These are phyloP conservation scores for Geranium rotundifolium DNA, from an alignment of 345 rosid genomes.

Conservation along the genomic window DNA sequence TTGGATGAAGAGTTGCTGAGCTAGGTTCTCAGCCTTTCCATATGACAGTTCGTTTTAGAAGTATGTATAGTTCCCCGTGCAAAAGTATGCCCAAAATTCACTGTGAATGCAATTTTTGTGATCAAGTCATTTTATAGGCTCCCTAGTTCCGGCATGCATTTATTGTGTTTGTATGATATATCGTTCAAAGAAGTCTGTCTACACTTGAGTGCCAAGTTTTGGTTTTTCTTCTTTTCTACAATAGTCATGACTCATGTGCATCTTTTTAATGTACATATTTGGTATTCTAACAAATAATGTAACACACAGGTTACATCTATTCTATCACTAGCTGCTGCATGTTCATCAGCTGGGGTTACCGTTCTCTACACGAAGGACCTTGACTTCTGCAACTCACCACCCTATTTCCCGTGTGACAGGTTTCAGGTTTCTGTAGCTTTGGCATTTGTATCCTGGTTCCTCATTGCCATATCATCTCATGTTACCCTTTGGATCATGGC, in stretches of 20 bases:
- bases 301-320: constrained; percentile 65
- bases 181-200: not conserved
- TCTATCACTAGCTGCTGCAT: constrained; percentile 84
- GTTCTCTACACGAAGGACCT: constrained; percentile 70
- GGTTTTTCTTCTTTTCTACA: not conserved
- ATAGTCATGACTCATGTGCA: not conserved
- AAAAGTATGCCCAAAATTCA: not conserved
- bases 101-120: not conserved
- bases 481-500: too few relatives aligned
- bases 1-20: not conserved
- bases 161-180: not conserved
- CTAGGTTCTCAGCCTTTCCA: not conserved
- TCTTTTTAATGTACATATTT: not conserved
- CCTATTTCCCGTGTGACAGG: constrained; percentile 31
- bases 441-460: too few relatives aligned
- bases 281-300: not conserved
- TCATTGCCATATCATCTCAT: too few relatives aligned
- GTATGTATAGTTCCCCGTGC: not conserved
- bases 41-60: too few relatives aligned
- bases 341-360: constrained; percentile 82
- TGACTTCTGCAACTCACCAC: constrained; percentile 32
- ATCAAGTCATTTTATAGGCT: not conserved
- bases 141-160: not conserved
- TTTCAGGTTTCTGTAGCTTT: constrained; percentile 54
- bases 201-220: not conserved